Base-by-base conservation (phyloP, 495 filamentous ascomycete species). In the Penicillium odoratum region DNA sequence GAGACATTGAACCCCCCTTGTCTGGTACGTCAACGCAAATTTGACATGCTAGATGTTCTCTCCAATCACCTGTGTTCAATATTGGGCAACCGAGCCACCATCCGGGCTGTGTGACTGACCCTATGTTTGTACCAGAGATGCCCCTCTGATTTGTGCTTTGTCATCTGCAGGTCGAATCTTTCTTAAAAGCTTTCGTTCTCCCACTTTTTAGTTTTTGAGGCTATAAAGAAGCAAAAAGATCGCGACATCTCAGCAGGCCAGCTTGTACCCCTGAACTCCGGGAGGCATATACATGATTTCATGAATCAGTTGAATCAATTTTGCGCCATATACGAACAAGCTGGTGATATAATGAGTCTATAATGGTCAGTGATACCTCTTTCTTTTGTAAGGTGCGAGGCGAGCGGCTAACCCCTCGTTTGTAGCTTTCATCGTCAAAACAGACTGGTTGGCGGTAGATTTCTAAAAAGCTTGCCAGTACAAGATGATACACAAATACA, bases 31-130 rank as follows among this genome's bases (percentile, higher is more conserved):
- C 51, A 18, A 8, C 46, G 48, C 51, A 47, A 52, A 40, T 52
- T 52, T 56, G 33, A 42, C 44, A 49, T 28, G 38, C 15, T 51
- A 54, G 28, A 28, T 48, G 16, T 3, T 44, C 43, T 38, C 33
- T 28, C 51, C 55, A 63, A 61, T 62, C 52, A 55, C 31, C 21
- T 43, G 26, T n/a, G 46, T 66, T 63, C 60, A 21, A 59, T 48
- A 40, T 56, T 61, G 63, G 58, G 10, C 66, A 48, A 68, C 53
- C 34, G n/a, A 48, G 55, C 46, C 58, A 63, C 60, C 28, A 13
- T 10, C 66, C 66, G 47, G 53, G 55, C 36, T 63, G 66, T 68
- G 56, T 59, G 57, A 68, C 66, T 57, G 21, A 57, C 42, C 55
- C 51, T 44, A 33, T 64, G 63, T 66, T 63, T 63, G 66, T 38